Evolutionary conservation across 73 alveolate genomes (phyloP), one percentile per base, ranked within the genome.

Genomic region (Stentor coeruleus): DNA sequence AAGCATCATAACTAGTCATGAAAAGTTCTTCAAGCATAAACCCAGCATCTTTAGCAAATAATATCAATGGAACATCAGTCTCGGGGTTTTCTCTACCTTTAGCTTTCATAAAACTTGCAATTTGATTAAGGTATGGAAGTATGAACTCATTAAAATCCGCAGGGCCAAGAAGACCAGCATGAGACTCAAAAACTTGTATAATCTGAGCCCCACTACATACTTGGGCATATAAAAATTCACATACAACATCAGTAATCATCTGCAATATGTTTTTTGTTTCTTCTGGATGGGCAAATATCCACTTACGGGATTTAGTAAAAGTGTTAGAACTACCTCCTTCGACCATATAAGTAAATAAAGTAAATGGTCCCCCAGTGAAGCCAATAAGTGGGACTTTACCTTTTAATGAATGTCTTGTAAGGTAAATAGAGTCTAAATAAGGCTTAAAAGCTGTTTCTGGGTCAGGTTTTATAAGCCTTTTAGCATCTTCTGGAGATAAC

Each of bases 321-420:
- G 79, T 39, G 31, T 76, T 81, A 2, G 92, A 76, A 2, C 88
- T 58, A 6, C 92, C 91, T 0, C 96, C 96, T 88, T 91, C 96
- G 6, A 91, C 66, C 93, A 91, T 87, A 74, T 91, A 91, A 33
- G 94, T 82, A 42, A 89, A 75, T 20, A 91, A 74, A 26, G 96
- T 91, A 91, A 92, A 91, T 38, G 96, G 96, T 55, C 92, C 96
- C 37, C 96, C 96, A 20, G 87, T 73, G 57, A 91, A 91, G 37
- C 96, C 96, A 58, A 87, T 88, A 31, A 90, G 35, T 33, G 93
- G 87, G 1, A 88, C 93, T 11, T 77, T 60, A 31, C 96, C 96
- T 74, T 88, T 40, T 20, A 91, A 77, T 36, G 91, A 88, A 58
- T 83, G 89, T 58, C 96, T 81, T 20, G 91, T 84, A 38, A 91